A percentile compares a stretch with the other conserved stretches of the same genome.
Conservation (phyloP, 1,284 basidiomycete species). For the Boletellus sp. region DNA sequence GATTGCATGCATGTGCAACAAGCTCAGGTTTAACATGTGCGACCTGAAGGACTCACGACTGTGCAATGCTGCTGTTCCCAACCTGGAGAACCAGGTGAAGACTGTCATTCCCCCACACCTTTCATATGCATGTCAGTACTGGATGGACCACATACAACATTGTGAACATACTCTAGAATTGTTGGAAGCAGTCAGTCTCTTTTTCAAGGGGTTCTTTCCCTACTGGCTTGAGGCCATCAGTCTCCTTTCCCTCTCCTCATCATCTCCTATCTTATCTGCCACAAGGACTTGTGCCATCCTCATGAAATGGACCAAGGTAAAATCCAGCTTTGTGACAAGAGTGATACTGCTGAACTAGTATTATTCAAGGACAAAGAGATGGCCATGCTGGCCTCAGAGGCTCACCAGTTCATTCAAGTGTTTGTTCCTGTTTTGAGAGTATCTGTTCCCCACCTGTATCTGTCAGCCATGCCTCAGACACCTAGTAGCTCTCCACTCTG, state of each 20-base stretch:
- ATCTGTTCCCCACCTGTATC: not conserved
- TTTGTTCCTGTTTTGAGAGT: not conserved
- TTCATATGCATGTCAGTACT: not conserved
- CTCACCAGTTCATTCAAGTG: not conserved
- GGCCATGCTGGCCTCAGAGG: not conserved
- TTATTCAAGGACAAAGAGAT: not conserved
- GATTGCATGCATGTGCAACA: not conserved
- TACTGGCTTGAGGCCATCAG: not conserved
- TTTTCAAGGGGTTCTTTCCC: not conserved
- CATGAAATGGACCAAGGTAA: not conserved
- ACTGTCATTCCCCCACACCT: not conserved
- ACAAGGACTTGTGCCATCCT: not conserved
- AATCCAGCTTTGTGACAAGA: not conserved
- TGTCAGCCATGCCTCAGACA: not conserved
- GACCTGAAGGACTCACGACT: not conserved
- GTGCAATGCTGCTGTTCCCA: not conserved
- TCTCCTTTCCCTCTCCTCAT: not conserved
- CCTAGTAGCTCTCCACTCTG: not conserved
- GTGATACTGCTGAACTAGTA: not conserved
- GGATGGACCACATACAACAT: not conserved
- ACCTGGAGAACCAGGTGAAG: not conserved
- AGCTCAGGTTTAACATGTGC: not conserved
- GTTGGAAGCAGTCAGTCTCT: not conserved
- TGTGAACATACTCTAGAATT: not conserved
- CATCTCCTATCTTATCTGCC: not conserved